These are phyloP conservation scores for Blastobotrys americana DNA, from an alignment of 805 yeast species.

Conservation along the genomic window DNA sequence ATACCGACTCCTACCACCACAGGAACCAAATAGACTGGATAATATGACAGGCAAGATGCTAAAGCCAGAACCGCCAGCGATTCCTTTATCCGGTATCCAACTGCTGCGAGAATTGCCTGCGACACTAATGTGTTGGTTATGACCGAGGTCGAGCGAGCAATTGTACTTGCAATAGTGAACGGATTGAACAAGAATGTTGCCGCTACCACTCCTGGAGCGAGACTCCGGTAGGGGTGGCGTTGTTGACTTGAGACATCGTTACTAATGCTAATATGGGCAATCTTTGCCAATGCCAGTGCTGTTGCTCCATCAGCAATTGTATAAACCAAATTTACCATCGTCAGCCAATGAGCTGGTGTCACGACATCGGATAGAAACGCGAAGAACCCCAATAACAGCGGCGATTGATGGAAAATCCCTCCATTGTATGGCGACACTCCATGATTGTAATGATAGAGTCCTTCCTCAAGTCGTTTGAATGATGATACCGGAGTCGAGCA, in stretches of 20 bases:
- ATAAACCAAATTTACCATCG: slow-evolving; percentile 38
- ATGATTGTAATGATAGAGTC: slow-evolving; percentile 52
- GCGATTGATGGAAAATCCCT: slow-evolving; percentile 82
- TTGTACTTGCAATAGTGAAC: slow-evolving; percentile 55
- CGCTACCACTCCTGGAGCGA: slow-evolving; percentile 43
- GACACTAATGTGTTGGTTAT: slow-evolving; percentile 55
- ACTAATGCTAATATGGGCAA: slow-evolving; percentile 10
- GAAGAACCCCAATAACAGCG: slow-evolving; percentile 53
- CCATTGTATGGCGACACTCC: slow-evolving; percentile 68
- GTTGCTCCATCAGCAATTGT: slow-evolving; percentile 53
- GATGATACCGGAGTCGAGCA: slow-evolving; percentile 71
- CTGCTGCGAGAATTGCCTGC: slow-evolving; percentile 40
- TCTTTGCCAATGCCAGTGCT: slow-evolving; percentile 41
- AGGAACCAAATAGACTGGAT: slow-evolving; percentile 52
- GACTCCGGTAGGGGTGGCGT: slow-evolving; percentile 12
- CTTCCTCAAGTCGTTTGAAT: slow-evolving; percentile 54
- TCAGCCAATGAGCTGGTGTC: slow-evolving; percentile 9
- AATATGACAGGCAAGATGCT: slow-evolving; percentile 56
- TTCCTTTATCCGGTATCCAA: slow-evolving; percentile 34
- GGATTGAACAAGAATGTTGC: slow-evolving; percentile 76
- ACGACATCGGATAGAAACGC: slow-evolving; percentile 28
- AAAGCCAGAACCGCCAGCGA: slow-evolving; percentile 51
- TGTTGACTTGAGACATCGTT: slow-evolving; percentile 24
- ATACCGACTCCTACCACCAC: slow-evolving; percentile 41
- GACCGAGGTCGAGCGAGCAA: slow-evolving; percentile 59